Evolutionary conservation across 257 asterid species (phyloP).

Genomic region (Capsicum pubescens): DNA sequence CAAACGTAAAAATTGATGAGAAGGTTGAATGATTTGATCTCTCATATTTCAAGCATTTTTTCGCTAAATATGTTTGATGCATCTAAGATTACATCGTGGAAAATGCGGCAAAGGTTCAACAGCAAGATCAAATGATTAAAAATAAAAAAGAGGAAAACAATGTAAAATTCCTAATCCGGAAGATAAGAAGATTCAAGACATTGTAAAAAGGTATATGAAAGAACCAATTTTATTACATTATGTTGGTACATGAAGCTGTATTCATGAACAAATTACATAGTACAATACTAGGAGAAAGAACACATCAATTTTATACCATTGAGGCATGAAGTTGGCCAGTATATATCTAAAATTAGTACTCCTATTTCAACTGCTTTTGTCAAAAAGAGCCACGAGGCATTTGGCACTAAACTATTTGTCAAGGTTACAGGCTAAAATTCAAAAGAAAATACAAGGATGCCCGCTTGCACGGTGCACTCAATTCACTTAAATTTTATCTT

Average conservation of each 20-base stretch:
- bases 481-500: no score
- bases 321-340: neutral
- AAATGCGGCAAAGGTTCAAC: neutral
- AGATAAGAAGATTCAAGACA: neutral
- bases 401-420: no score
- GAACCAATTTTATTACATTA: neutral
- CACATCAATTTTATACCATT: neutral
- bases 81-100: conserved; percentile 7
- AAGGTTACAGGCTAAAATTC: no score
- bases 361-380: neutral
- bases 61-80: neutral
- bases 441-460: no score
- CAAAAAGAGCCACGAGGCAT: neutral
- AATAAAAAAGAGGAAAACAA: neutral
- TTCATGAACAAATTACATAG: no score
- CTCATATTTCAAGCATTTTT: neutral
- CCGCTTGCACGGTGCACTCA: no score
- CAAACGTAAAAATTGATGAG: neutral
- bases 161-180: neutral
- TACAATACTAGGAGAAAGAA: neutral
- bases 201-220: neutral
- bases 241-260: neutral
- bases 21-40: neutral
- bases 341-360: neutral
- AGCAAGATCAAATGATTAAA: neutral